Percentiles rank a stretch among this genome's conserved stretches.
These are phyloP conservation scores for Microbotryum scabiosae DNA, from an alignment of 1,284 basidiomycete genomes.

Conservation along the genomic window DNA sequence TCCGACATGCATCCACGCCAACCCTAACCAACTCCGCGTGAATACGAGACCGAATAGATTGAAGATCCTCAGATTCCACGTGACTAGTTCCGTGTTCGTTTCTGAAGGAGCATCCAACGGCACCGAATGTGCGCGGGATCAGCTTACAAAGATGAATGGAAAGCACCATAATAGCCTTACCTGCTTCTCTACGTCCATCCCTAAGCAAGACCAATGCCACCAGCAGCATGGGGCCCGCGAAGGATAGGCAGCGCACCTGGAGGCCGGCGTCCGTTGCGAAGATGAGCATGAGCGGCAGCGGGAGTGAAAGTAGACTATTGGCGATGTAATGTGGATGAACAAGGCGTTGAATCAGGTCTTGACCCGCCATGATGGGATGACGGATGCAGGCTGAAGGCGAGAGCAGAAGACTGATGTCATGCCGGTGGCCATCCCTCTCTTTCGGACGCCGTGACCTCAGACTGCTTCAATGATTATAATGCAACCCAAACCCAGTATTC, in stretches of 20 bases:
- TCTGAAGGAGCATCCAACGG: not conserved
- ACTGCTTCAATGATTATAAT: no score
- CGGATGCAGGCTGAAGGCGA: no score
- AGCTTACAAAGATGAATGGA: not conserved
- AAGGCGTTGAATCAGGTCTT: not conserved
- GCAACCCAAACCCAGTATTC: no score
- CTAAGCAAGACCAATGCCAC: not conserved
- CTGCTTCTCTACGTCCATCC: not conserved
- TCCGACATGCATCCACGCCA: not conserved
- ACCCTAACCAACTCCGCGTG: not conserved
- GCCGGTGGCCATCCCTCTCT: no score
- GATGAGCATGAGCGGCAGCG: conserved; percentile 12
- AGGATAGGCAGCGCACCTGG: not conserved
- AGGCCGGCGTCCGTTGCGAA: not conserved
- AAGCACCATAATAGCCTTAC: not conserved
- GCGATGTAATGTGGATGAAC: conserved; percentile 20
- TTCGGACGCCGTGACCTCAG: no score
- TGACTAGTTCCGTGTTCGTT: conserved; percentile 7
- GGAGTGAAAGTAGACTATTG: conserved; percentile 16
- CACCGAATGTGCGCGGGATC: conserved; percentile 1
- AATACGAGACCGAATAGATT: conserved; percentile 19
- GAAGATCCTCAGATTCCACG: conserved; percentile 16
- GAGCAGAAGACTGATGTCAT: no score
- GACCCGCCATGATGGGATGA: no score
- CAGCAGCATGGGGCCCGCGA: conserved; percentile 3